Evolutionary conservation across 2,329 filamentous ascomycete genomes (phyloP).

Genomic region (Chaetomium sp.): DNA sequence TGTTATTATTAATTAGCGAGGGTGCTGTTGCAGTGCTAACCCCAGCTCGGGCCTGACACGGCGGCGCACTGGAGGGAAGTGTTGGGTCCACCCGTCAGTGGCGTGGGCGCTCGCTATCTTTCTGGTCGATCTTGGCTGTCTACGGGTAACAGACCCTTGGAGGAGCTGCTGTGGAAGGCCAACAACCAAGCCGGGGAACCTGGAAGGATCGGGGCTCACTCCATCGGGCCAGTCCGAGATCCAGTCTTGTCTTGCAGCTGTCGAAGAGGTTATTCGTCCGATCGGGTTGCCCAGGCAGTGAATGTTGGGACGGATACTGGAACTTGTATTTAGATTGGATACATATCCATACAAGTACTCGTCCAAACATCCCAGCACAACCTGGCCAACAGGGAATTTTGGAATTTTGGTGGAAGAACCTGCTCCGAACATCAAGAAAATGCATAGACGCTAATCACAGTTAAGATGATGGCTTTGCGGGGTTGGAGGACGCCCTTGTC

Average conservation of each 20-base stretch:
- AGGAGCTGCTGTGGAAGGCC: background rate
- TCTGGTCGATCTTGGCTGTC: constrained; percentile 1
- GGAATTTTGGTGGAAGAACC: background rate
- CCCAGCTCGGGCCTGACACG: constrained; percentile 4
- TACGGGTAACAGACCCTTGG: background rate
- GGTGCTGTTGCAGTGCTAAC: constrained; percentile 16
- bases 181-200: background rate
- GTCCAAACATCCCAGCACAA: background rate
- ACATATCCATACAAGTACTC: background rate
- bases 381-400: background rate
- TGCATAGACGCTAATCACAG: background rate
- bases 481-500: background rate
- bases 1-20: constrained; percentile 24
- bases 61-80: constrained; percentile 11
- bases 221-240: too few species aligned
- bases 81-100: constrained; percentile 12
- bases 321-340: background rate
- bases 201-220: background rate
- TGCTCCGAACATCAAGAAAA: background rate
- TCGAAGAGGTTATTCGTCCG: background rate
- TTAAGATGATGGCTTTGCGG: constrained; percentile 3
- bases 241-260: too few species aligned
- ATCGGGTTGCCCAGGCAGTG: constrained; percentile 1
- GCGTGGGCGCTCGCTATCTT: constrained; percentile 9
- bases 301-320: background rate